Conservation (phyloP, 176 grass and related monocot species). For the Oryza rufipogon region DNA sequence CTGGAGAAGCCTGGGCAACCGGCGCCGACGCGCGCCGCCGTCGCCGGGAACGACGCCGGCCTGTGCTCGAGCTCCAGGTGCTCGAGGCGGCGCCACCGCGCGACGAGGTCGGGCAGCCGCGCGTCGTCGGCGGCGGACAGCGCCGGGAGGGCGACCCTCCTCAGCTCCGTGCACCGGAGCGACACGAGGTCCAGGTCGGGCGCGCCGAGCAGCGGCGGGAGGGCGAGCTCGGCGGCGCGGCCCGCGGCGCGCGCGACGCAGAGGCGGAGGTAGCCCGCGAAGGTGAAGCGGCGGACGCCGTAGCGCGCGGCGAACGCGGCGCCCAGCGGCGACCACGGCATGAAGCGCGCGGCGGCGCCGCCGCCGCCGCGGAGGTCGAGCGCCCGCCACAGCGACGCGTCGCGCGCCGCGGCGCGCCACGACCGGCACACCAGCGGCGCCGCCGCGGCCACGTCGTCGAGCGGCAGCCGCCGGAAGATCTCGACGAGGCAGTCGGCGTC, state of each 20-base stretch:
- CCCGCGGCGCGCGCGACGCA: conserved; percentile 36
- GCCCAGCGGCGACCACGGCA: conserved; percentile 54
- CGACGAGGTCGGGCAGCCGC: conserved; percentile 39
- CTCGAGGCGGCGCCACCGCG: conserved; percentile 41
- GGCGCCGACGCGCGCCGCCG: conserved; percentile 8
- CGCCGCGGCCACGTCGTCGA: conserved; percentile 40
- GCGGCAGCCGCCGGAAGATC: conserved; percentile 48
- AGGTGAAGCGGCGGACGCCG: conserved; percentile 43
- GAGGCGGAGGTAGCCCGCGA: conserved; percentile 51
- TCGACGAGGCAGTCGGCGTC: conserved; percentile 48
- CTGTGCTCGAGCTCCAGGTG: conserved; percentile 45
- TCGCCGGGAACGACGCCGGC: conserved; percentile 40
- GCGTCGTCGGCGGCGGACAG: conserved; percentile 36
- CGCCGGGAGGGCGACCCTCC: conserved; percentile 29
- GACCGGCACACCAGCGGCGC: conserved; percentile 56
- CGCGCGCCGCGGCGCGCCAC: conserved; percentile 44
- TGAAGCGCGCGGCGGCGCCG: conserved; percentile 42
- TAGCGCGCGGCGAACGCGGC: conserved; percentile 26
- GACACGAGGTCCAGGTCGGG: conserved; percentile 39
- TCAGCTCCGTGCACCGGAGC: conserved; percentile 43
- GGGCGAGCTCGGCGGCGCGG: conserved; percentile 30
- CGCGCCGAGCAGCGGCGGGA: conserved; percentile 37
- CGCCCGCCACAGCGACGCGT: conserved; percentile 45
- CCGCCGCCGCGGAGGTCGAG: conserved; percentile 50
- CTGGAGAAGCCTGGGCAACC: conserved; percentile 21